phyloP scores from a whole-genome alignment of 1,284 basidiomycete genomes.

The Macrocystidia cucumis region DNA sequence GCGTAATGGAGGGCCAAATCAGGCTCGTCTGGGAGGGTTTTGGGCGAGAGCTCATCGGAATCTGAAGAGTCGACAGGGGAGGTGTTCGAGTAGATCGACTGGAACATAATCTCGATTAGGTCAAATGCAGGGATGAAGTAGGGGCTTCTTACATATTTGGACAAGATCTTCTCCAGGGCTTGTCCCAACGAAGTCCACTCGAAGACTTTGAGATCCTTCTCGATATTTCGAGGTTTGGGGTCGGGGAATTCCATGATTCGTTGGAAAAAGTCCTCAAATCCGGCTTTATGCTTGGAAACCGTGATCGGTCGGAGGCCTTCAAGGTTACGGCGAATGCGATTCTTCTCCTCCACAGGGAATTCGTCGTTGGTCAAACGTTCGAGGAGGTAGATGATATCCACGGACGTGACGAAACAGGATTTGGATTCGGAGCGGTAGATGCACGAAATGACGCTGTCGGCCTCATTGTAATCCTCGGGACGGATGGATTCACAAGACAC shows the following conservation, averaged over 20 bases:
- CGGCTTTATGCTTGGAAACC: constrained; percentile 79
- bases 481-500: constrained; percentile 57
- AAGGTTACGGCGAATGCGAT: constrained; percentile 88
- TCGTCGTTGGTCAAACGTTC: constrained; percentile 80
- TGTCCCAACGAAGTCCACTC: constrained; percentile 80
- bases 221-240: constrained; percentile 93
- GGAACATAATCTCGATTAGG: constrained; percentile 7
- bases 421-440: constrained; percentile 80
- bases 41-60: background rate
- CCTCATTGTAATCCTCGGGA: constrained; percentile 49
- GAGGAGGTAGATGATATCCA: constrained; percentile 90
- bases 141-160: constrained; percentile 77
- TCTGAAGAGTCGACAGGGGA: constrained; percentile 15
- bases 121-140: constrained; percentile 1
- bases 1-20: background rate
- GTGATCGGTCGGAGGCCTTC: constrained; percentile 91
- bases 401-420: constrained; percentile 85
- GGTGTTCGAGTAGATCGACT: constrained; percentile 44
- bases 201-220: constrained; percentile 97
- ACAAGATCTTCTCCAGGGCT: constrained; percentile 87
- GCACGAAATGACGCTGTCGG: constrained; percentile 75
- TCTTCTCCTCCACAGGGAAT: constrained; percentile 95
- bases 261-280: constrained; percentile 84
- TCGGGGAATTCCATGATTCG: constrained; percentile 93
- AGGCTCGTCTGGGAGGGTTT: no score